Evolutionary conservation across 257 asterid species (phyloP).

Genomic region (Cordia subcordata): DNA sequence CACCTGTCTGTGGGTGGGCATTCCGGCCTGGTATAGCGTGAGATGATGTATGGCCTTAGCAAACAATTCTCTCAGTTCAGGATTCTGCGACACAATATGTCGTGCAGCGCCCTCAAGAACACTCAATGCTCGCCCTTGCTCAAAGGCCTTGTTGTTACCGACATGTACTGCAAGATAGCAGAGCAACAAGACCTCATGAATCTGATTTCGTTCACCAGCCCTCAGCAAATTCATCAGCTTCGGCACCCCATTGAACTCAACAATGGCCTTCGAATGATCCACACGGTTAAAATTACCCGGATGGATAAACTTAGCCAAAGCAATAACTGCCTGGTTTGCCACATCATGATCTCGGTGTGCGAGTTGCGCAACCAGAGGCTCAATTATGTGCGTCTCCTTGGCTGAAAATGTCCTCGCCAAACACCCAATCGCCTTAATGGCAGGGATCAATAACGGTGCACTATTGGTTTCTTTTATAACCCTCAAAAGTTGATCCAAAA

Average conservation of each 20-base stretch:
- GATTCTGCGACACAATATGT: conserved; percentile 24
- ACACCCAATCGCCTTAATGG: conserved; percentile 46
- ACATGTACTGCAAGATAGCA: conserved; percentile 49
- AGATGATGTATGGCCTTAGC: conserved; percentile 59
- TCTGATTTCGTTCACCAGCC: conserved; percentile 16
- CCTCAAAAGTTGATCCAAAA: conserved; percentile 57
- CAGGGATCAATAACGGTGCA: conserved; percentile 25
- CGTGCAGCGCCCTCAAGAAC: conserved; percentile 45
- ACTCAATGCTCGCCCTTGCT: conserved; percentile 36
- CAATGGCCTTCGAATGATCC: conserved; percentile 42
- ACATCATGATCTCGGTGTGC: conserved; percentile 23
- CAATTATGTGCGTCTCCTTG: conserved; percentile 38
- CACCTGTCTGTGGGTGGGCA: conserved; percentile 17
- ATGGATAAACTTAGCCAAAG: conserved; percentile 43
- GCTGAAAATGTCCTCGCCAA: conserved; percentile 55
- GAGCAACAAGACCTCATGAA: conserved; percentile 39
- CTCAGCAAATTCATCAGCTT: conserved; percentile 37
- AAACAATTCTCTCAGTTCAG: conserved; percentile 45
- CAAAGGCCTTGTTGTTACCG: conserved; percentile 48
- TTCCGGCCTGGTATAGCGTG: conserved; percentile 46
- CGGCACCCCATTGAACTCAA: conserved; percentile 50
- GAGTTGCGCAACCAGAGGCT: conserved; percentile 37
- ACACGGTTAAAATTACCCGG: conserved; percentile 41
- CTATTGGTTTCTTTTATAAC: conserved; percentile 35
- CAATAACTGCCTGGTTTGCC: conserved; percentile 37